Percentiles rank a stretch among this genome's conserved stretches.
These are phyloP conservation scores for Ogataea degrootiae DNA, from an alignment of 805 yeast species.

Conservation along the genomic window DNA sequence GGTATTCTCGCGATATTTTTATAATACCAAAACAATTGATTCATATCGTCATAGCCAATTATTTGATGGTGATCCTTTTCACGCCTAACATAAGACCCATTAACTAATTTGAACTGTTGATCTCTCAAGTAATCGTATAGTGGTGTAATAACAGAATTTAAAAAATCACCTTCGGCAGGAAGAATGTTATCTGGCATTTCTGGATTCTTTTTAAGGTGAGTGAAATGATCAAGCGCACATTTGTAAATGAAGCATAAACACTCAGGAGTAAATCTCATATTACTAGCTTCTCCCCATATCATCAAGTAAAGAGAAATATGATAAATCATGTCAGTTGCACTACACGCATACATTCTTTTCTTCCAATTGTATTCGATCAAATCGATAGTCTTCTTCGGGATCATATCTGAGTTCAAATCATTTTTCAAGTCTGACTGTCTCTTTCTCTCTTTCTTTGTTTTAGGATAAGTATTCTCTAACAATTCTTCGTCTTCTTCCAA, in stretches of 20 bases:
- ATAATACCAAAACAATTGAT: slow-evolving; percentile 47
- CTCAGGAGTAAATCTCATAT: slow-evolving; percentile 50
- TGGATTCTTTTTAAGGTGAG: slow-evolving; percentile 29
- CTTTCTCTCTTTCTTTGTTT: slow-evolving; percentile 59
- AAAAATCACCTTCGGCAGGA: slow-evolving; percentile 25
- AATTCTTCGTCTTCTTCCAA: slow-evolving; percentile 65
- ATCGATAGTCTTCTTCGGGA: slow-evolving; percentile 38
- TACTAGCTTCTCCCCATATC: slow-evolving; percentile 78
- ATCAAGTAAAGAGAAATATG: slow-evolving; percentile 60
- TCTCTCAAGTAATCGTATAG: slow-evolving; percentile 55
- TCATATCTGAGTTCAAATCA: slow-evolving; percentile 14
- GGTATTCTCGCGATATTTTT: slow-evolving; percentile 31
- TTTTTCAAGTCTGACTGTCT: slow-evolving; percentile 24
- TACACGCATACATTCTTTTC: slow-evolving; percentile 48
- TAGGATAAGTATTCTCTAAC: slow-evolving; percentile 56
- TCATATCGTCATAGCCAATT: slow-evolving; percentile 53
- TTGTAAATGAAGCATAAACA: slow-evolving; percentile 51
- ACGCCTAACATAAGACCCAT: slow-evolving; percentile 55
- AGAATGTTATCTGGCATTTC: neutral
- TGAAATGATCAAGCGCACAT: slow-evolving; percentile 47
- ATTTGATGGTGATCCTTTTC: slow-evolving; percentile 65
- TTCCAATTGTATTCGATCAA: slow-evolving; percentile 86
- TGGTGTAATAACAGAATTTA: slow-evolving; percentile 41
- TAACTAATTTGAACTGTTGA: slow-evolving; percentile 57
- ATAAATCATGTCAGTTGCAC: slow-evolving; percentile 54